Conservation (phyloP, 1,284 basidiomycete species). For the Rhodotorula sp. region DNA sequence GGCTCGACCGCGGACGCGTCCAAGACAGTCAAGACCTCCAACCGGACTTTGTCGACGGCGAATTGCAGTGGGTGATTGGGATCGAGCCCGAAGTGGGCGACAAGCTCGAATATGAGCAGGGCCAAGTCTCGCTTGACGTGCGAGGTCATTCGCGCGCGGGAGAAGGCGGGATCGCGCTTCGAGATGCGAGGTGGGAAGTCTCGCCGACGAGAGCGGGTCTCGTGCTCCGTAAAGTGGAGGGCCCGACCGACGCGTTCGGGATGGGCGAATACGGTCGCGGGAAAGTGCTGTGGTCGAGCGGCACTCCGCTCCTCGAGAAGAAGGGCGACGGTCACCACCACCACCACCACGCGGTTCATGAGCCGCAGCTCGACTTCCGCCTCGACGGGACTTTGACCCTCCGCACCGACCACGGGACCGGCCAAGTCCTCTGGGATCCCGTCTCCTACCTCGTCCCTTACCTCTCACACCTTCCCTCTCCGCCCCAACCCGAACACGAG, state of each 20-base stretch:
- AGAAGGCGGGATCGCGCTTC: conserved; percentile 38
- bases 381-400: conserved; percentile 25
- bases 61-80: conserved; percentile 44
- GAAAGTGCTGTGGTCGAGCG: conserved; percentile 27
- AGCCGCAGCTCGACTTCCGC: conserved; percentile 34
- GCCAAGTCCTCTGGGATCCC: conserved; percentile 33
- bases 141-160: conserved; percentile 14
- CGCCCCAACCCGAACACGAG: neutral
- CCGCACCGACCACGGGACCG: conserved; percentile 5
- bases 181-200: conserved; percentile 35
- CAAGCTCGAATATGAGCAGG: conserved; percentile 36
- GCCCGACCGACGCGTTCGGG: conserved; percentile 18
- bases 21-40: conserved; percentile 37
- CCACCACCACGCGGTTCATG: neutral
- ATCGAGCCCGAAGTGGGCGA: conserved; percentile 41
- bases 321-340: neutral
- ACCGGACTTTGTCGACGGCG: conserved; percentile 43
- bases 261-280: conserved; percentile 27
- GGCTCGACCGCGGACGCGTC: conserved; percentile 33
- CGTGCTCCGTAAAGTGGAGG: conserved; percentile 22
- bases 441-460: conserved; percentile 23
- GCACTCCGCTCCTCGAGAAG: neutral
- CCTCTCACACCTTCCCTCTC: conserved; percentile 21
- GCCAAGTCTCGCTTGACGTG: conserved; percentile 23
- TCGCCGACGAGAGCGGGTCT: conserved; percentile 10